Percentiles rank a stretch among this genome's conserved stretches.
Evolutionary conservation across 2,329 filamentous ascomycete species (phyloP).

Genomic region (Atkinsonella texensis): DNA sequence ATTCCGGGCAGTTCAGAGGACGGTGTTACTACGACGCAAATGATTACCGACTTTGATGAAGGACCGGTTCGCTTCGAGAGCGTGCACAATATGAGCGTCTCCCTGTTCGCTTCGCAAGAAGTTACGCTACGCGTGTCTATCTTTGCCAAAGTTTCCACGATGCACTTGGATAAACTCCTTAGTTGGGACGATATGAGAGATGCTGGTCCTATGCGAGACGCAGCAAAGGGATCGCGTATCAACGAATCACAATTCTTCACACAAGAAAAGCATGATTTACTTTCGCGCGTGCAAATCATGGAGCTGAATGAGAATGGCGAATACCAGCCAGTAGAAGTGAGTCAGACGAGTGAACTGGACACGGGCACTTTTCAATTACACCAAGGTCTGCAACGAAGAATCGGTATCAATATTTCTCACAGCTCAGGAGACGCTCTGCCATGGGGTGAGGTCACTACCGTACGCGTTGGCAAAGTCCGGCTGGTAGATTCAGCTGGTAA

Average conservation of each 20-base stretch:
- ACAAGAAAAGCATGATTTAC: constrained; percentile 87
- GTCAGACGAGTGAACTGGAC: constrained; percentile 74
- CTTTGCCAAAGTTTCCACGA: constrained; percentile 79
- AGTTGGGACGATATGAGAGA: constrained; percentile 99
- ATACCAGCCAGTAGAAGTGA: constrained; percentile 85
- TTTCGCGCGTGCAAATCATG: constrained; percentile 76
- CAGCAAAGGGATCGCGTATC: constrained; percentile 53
- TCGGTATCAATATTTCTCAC: constrained; percentile 81
- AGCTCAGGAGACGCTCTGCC: constrained; percentile 79
- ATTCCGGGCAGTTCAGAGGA: constrained; percentile 83
- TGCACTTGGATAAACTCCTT: constrained; percentile 92
- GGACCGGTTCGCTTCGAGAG: constrained; percentile 89
- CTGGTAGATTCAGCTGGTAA: constrained; percentile 79
- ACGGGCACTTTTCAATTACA: constrained; percentile 89
- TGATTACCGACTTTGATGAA: constrained; percentile 90
- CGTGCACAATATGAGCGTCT: constrained; percentile 94
- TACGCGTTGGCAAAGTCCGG: constrained; percentile 71
- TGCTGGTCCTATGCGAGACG: constrained; percentile 45
- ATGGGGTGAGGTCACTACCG: constrained; percentile 70
- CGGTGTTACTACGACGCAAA: constrained; percentile 87
- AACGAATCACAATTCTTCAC: constrained; percentile 87
- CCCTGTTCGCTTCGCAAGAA: constrained; percentile 57
- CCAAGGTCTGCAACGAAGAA: constrained; percentile 81
- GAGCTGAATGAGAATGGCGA: constrained; percentile 86
- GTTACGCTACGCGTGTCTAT: constrained; percentile 76